Base-by-base conservation (phyloP, 176 grass and related monocot genomes). In the Chrysopogon serrulatus region DNA sequence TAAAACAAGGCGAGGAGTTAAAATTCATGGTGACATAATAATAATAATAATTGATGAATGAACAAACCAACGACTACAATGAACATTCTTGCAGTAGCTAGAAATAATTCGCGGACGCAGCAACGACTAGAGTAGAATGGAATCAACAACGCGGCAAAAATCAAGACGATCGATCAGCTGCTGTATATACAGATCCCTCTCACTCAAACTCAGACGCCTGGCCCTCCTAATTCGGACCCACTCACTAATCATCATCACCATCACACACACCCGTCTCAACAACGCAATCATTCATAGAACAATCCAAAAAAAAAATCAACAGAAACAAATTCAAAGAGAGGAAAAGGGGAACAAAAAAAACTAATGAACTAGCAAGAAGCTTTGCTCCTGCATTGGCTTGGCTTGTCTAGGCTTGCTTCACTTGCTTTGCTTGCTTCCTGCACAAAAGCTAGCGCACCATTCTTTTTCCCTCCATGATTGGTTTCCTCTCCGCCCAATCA, bases 101-200 rank as follows among this genome's bases (percentile, higher is more conserved):
- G n/a, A n/a, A n/a, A 48, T 16, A 41, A 69, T 63, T 36, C 16
- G 54, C 57, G n/a, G n/a, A n/a, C n/a, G n/a, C 8, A 63, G 12
- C 26, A 41, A 66, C 3, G n/a, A n/a, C n/a, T n/a, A n/a, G 69
- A 77, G 3, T 10, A n/a, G 54, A 57, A 57, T 10, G 1, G 45
- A 48, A 85, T 51, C 40, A 76, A 70, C 78, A 74, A 36, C 26
- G 87, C 77, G 82, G 26, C 77, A 89, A 72, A 86, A 89, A 85
- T 76, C 48, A 89, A 85, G 82, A 75, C 69, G 77, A 89, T 81
- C 87, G 71, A 89, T 81, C 87, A 89, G 84, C 81, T n/a, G n/a
- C n/a, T 88, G 86, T 88, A 88, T 33, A 79, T 17, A 39, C 82
- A 80, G 44, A 71, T 60, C 53, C 40, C 60, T 74, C 71, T 37